phyloP scores from a whole-genome alignment of 495 filamentous ascomycete species.

The Baudoinia panamericana region DNA sequence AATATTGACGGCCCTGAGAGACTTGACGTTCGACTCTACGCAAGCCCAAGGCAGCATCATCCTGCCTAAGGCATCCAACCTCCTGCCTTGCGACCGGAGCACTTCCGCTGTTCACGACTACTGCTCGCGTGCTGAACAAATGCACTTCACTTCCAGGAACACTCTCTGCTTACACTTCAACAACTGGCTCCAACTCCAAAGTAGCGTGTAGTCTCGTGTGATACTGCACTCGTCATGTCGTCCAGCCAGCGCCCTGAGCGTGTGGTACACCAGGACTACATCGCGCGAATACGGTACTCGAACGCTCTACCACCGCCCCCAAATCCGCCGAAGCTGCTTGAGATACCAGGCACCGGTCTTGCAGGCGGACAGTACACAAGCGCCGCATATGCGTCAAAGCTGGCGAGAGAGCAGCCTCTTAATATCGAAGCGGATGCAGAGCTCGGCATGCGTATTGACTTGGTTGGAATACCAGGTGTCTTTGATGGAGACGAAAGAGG shows the following conservation, averaged over 20 bases:
- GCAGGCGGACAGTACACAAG: slow-evolving; percentile 69
- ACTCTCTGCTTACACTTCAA: too few relatives aligned
- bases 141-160: too few relatives aligned
- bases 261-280: slow-evolving; percentile 70
- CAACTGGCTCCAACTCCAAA: too few relatives aligned
- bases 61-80: too few relatives aligned
- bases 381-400: slow-evolving; percentile 70
- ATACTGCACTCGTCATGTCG: slow-evolving; percentile 17
- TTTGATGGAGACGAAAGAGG: slow-evolving; percentile 93
- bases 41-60: too few relatives aligned
- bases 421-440: slow-evolving; percentile 97
- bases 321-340: slow-evolving; percentile 86
- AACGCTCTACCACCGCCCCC: slow-evolving; percentile 90
- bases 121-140: too few relatives aligned
- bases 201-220: too few relatives aligned
- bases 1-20: too few relatives aligned
- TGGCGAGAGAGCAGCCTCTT: slow-evolving; percentile 80
- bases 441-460: slow-evolving; percentile 90
- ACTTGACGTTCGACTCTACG: too few relatives aligned
- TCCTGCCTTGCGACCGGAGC: too few relatives aligned
- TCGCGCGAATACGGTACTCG: slow-evolving; percentile 84
- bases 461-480: slow-evolving; percentile 85
- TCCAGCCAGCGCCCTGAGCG: slow-evolving; percentile 15
- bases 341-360: slow-evolving; percentile 86
- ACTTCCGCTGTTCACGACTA: too few relatives aligned